A percentile compares a stretch with the other conserved stretches of the same genome.
Conservation (phyloP, 345 rosid genomes). For the Syzygium aromaticum region DNA sequence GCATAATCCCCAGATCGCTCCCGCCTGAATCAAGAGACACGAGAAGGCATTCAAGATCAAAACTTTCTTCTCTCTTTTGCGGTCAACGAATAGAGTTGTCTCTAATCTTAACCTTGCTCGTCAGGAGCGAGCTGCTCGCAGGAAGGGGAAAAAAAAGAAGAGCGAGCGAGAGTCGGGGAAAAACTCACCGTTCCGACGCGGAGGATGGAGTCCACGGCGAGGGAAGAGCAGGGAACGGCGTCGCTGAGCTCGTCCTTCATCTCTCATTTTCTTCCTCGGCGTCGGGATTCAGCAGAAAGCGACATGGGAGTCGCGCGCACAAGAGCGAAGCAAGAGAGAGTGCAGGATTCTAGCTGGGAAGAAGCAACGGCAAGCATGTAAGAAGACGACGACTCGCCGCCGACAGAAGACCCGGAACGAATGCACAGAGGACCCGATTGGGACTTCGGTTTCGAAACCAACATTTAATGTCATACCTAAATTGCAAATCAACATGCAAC, state of each 20-base stretch:
- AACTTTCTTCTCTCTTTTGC: not conserved
- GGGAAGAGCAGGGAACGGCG: slow-evolving; percentile 73
- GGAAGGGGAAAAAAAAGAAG: not conserved
- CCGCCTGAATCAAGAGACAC: slow-evolving; percentile 37
- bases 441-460: not conserved
- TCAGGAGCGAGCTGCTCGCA: not conserved
- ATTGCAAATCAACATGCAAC: too few species aligned
- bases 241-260: slow-evolving; percentile 46
- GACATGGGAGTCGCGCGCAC: not conserved
- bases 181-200: slow-evolving; percentile 53
- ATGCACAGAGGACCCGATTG: not conserved
- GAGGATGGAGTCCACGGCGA: slow-evolving; percentile 51
- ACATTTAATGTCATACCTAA: too few species aligned
- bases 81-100: not conserved
- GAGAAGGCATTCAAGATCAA: not conserved
- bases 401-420: not conserved
- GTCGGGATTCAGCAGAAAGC: not conserved
- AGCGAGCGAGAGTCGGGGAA: not conserved
- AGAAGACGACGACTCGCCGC: not conserved
- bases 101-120: not conserved
- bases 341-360: not conserved
- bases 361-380: not conserved
- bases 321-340: not conserved
- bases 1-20: slow-evolving; percentile 69
- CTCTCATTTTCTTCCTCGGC: slow-evolving; percentile 12